A percentile compares a stretch with the other conserved stretches of the same genome.
phyloP scores from a whole-genome alignment of 768 basidiomycete genomes.

The Vishniacozyma victoriae region DNA sequence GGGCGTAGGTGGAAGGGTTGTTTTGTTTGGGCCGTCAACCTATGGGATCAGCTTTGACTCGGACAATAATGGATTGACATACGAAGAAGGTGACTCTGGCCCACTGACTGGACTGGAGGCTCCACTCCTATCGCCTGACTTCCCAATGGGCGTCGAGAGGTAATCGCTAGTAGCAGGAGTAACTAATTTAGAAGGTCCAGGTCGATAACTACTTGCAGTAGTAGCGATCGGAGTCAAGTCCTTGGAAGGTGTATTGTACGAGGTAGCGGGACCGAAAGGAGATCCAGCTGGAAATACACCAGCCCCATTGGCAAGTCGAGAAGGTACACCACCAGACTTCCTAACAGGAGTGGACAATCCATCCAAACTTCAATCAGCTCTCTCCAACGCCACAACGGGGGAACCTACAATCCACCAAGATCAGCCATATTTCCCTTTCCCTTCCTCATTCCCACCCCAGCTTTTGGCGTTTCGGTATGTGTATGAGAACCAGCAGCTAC shows the following conservation, averaged over 20 bases:
- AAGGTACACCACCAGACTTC: conserved; percentile 8
- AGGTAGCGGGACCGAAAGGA: conserved; percentile 1
- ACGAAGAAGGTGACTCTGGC: conserved; percentile 21
- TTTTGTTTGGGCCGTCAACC: conserved; percentile 17
- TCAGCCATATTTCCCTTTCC: conserved; percentile 29
- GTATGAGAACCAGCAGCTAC: conserved; percentile 1
- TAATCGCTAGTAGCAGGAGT: background rate
- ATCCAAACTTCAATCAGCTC: conserved; percentile 25
- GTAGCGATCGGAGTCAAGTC: conserved; percentile 4
- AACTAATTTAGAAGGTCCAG: conserved; percentile 12
- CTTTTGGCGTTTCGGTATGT: conserved; percentile 1
- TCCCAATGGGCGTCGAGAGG: conserved; percentile 11
- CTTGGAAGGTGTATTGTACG: conserved; percentile 11
- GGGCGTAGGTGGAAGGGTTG: conserved; percentile 36
- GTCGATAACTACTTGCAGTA: conserved; percentile 31
- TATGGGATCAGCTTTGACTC: conserved; percentile 7
- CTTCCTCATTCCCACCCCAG: conserved; percentile 17
- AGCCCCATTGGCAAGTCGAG: conserved; percentile 26
- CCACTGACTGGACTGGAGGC: conserved; percentile 33
- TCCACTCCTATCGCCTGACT: conserved; percentile 9
- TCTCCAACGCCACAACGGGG: background rate
- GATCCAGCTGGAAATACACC: conserved; percentile 7
- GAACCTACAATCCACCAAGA: conserved; percentile 43
- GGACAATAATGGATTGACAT: background rate
- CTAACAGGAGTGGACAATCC: conserved; percentile 35